Percentiles rank a stretch among this genome's conserved stretches.
These are phyloP conservation scores for Stephanodiscus triporus DNA, from an alignment of 108 stramenopile genomes.

Conservation along the genomic window DNA sequence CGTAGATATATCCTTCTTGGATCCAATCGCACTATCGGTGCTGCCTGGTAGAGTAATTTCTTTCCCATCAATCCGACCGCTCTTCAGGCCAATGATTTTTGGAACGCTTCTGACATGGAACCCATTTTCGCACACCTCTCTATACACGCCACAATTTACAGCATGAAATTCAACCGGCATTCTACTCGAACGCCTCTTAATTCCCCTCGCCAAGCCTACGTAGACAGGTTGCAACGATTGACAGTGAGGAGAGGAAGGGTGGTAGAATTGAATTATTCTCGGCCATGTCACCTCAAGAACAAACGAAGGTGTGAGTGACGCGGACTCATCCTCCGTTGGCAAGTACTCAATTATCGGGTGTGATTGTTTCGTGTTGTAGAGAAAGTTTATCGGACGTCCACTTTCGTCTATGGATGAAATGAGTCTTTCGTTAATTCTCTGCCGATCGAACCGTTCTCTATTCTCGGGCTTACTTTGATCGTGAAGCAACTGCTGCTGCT, in stretches of 20 bases:
- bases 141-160: constrained; percentile 45
- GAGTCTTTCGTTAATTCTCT: not conserved
- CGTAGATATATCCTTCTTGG: constrained; percentile 16
- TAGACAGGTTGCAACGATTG: constrained; percentile 33
- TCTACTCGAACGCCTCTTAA: constrained; percentile 38
- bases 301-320: constrained; percentile 45
- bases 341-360: constrained; percentile 44
- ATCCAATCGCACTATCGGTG: constrained; percentile 9
- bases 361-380: constrained; percentile 36
- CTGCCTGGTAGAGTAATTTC: constrained; percentile 17
- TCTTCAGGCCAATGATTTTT: constrained; percentile 39
- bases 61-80: constrained; percentile 39
- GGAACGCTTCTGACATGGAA: constrained; percentile 46
- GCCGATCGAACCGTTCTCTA: not conserved
- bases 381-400: constrained; percentile 4
- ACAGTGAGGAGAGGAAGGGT: constrained; percentile 44
- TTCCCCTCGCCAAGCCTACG: constrained; percentile 37
- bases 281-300: constrained; percentile 61
- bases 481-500: not conserved
- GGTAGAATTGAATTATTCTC: constrained; percentile 50
- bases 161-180: constrained; percentile 53
- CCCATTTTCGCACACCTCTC: constrained; percentile 44
- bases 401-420: not conserved
- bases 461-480: not conserved
- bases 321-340: constrained; percentile 34